Conservation (phyloP, 305 asterid genomes). For the Solanum aculeatissimum region DNA sequence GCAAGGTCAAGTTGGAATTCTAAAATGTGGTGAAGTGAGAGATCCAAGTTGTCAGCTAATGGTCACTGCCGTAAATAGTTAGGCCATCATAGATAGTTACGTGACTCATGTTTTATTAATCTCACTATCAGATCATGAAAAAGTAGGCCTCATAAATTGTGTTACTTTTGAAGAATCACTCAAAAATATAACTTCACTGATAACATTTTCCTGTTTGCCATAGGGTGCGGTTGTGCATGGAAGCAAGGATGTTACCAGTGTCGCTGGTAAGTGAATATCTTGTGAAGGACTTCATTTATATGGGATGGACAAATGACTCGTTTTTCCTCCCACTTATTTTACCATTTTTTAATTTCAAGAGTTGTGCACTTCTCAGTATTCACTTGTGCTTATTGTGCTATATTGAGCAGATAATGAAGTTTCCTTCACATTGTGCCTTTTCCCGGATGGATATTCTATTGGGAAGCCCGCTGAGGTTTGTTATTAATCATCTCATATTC, state of each 20-base stretch:
- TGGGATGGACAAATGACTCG: background rate
- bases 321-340: background rate
- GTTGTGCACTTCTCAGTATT: background rate
- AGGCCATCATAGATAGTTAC: background rate
- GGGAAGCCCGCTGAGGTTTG: slow-evolving; percentile 75
- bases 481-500: slow-evolving; percentile 6
- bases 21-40: background rate
- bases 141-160: background rate
- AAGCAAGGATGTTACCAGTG: slow-evolving; percentile 19
- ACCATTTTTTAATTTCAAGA: background rate
- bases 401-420: slow-evolving; percentile 48
- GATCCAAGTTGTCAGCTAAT: background rate
- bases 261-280: slow-evolving; percentile 28
- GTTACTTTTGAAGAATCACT: background rate
- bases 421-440: slow-evolving; percentile 71
- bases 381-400: background rate
- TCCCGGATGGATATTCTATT: slow-evolving; percentile 74
- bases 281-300: background rate
- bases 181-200: background rate
- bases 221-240: slow-evolving; percentile 19
- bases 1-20: background rate
- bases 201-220: background rate
- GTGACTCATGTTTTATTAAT: background rate
- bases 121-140: background rate
- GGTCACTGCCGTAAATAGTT: background rate